Conservation (phyloP, 495 filamentous ascomycete genomes). For the Talaromyces adpressus region DNA sequence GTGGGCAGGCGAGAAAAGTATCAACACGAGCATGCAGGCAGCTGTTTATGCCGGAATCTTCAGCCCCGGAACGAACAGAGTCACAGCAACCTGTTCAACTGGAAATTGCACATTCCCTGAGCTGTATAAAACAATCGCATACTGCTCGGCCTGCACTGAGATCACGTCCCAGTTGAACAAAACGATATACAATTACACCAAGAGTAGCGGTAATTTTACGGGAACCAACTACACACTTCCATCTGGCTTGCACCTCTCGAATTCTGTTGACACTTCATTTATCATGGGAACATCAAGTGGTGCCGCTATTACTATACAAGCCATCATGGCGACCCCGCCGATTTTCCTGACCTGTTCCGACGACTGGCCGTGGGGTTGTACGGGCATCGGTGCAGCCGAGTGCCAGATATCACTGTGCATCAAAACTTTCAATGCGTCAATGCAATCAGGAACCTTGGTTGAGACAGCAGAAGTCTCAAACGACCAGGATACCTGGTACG, state of each 20-base stretch:
- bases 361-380: not conserved
- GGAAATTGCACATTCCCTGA: slow-evolving; percentile 14
- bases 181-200: not conserved
- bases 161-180: not conserved
- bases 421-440: not conserved
- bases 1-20: not conserved
- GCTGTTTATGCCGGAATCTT: not conserved
- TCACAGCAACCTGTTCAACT: not conserved
- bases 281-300: not conserved
- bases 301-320: not conserved
- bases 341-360: not conserved
- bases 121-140: slow-evolving; percentile 19
- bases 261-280: not conserved
- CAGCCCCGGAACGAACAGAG: not conserved
- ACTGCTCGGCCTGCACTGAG: not conserved
- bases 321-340: not conserved
- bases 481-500: not conserved
- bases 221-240: not conserved
- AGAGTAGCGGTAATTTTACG: not conserved
- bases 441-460: not conserved
- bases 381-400: not conserved
- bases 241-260: not conserved
- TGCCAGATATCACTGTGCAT: not conserved
- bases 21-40: not conserved
- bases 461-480: not conserved